Evolutionary conservation across 75 land plant species (phyloP), one percentile per base, ranked within the genome.

Genomic region (Adiantum capillusveneris): DNA sequence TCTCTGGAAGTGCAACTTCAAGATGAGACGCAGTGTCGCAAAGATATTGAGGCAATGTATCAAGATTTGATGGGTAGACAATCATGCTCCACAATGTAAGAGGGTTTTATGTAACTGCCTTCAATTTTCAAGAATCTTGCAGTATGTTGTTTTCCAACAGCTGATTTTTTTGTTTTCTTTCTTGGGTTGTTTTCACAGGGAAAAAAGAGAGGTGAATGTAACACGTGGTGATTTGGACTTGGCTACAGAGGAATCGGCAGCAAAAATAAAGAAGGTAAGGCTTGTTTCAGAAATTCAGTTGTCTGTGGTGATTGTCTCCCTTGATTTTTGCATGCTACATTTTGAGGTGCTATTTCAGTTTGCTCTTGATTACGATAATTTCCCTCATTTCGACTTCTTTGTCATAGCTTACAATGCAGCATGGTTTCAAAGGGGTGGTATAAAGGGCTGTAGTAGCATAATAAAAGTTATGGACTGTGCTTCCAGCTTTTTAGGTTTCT

Each of bases 1-100:
- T 71, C 84, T 25, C 49, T 83, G 50, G 84, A 89, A 70, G 76
- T 62, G n/a, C 78, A 84, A 51, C 45, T 85, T 24, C 81, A 88
- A 53, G 76, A 86, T 14, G 77, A 78, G 58, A 66, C 56, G 41
- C 67, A 65, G 62, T 65, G 67, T 36, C 73, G 69, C 48, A 65
- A 80, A 25, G 84, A 82, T 50, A 31, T 82, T 42, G 86, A 81
- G 29, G 77, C 79, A 43, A 80, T 75, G 30, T 80, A 76, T 60
- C 82, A 75, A 44, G 82, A 83, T 29, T 66, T 85, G 28, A 85
- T 79, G 72, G 49, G 21, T 17, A 46, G 21, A 20, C 6, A 46
- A n/a, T 46, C 49, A 6, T 20, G 21, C 49, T 46, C 21, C 21
- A 20, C 42, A 39, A 39, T n/a, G 49, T 46, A 46, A 46, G 49